phyloP scores from a whole-genome alignment of 2,329 filamentous ascomycete species.

The Dactylella cylindrospora region DNA sequence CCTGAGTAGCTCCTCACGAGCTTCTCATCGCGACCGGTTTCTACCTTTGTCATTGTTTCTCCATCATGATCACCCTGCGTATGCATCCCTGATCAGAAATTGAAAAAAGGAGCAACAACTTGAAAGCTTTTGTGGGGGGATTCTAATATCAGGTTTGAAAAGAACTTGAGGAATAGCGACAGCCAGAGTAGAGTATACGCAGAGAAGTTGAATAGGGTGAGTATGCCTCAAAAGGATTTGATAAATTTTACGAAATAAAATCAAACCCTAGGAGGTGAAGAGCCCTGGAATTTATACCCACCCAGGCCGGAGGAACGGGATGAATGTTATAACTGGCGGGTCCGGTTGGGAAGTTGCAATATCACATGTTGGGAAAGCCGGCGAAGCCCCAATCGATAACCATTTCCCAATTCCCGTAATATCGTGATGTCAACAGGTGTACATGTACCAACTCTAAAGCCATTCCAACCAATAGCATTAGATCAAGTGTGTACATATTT shows the following conservation, averaged over 20 bases:
- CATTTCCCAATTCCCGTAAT: too few relatives aligned
- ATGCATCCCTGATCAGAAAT: slow-evolving; percentile 37
- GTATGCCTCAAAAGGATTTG: slow-evolving; percentile 13
- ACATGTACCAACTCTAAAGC: too few relatives aligned
- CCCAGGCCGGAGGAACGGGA: neutral
- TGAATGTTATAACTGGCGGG: too few relatives aligned
- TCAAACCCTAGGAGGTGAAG: neutral
- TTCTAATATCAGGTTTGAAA: neutral
- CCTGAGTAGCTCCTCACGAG: slow-evolving; percentile 15
- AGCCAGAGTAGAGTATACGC: too few relatives aligned
- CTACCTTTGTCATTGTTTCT: slow-evolving; percentile 41
- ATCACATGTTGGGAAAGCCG: slow-evolving; percentile 1
- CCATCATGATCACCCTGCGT: slow-evolving; percentile 39
- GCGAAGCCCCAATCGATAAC: slow-evolving; percentile 11
- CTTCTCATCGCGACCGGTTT: slow-evolving; percentile 25
- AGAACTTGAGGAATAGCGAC: neutral
- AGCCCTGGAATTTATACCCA: slow-evolving; percentile 19
- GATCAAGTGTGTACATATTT: too few relatives aligned
- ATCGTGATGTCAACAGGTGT: too few relatives aligned
- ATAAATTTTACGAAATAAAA: slow-evolving; percentile 33
- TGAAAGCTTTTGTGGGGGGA: neutral
- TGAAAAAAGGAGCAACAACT: slow-evolving; percentile 23
- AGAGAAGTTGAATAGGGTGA: too few relatives aligned
- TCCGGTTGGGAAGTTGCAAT: neutral
- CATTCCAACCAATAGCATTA: too few relatives aligned